Evolutionary conservation across 2,329 filamentous ascomycete genomes (phyloP).

Genomic region (Cordyceps cicadae): DNA sequence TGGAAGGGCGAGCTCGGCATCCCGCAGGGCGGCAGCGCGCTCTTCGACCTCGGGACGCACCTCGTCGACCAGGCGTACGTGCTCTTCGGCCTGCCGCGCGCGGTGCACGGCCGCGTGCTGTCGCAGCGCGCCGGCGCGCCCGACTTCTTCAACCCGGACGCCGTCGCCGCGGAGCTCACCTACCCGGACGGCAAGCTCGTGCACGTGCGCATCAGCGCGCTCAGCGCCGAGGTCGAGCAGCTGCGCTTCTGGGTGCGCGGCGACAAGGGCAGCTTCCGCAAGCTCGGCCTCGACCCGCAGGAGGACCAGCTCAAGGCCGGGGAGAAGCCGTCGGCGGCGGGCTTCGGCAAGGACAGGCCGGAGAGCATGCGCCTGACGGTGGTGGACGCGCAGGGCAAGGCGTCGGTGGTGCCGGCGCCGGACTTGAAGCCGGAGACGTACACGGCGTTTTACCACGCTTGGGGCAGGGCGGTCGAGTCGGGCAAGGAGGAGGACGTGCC

Average conservation of each 20-base stretch:
- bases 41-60: constrained; percentile 71
- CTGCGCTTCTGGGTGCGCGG: constrained; percentile 71
- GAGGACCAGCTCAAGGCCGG: constrained; percentile 65
- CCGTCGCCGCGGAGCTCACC: constrained; percentile 54
- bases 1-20: constrained; percentile 61
- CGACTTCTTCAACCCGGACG: constrained; percentile 46
- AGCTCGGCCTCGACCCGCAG: constrained; percentile 62
- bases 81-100: constrained; percentile 60
- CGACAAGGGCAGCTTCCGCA: constrained; percentile 65
- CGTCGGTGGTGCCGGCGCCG: constrained; percentile 41
- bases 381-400: constrained; percentile 41
- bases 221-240: constrained; percentile 62
- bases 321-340: constrained; percentile 48
- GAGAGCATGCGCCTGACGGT: constrained; percentile 52
- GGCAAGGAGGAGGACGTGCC: constrained; percentile 44
- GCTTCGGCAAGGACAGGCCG: constrained; percentile 57
- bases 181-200: constrained; percentile 58
- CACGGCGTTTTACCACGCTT: constrained; percentile 53
- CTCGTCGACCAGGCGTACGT: constrained; percentile 66
- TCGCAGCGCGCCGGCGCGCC: constrained; percentile 46
- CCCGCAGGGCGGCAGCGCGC: constrained; percentile 53
- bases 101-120: constrained; percentile 60
- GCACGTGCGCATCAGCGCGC: constrained; percentile 59
- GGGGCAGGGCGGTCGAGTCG: constrained; percentile 38
- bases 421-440: constrained; percentile 62